Base-by-base conservation (phyloP, 2,329 filamentous ascomycete genomes). In the Alternaria ventricosa region DNA sequence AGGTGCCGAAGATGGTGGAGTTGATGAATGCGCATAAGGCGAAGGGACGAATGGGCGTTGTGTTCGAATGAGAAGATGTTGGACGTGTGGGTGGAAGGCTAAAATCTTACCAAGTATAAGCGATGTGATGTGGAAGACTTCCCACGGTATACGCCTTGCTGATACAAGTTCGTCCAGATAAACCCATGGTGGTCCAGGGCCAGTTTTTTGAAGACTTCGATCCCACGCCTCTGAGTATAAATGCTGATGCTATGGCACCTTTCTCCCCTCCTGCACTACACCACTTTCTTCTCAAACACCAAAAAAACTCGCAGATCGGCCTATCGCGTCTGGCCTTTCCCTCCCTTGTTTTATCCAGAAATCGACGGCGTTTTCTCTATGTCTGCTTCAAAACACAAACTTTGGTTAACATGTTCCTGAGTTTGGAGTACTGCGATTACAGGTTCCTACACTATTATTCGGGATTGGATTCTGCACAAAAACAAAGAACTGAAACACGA, bases 1-100 rank as follows among this genome's bases (percentile, higher is more conserved):
- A 79, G 44, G 56, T 79, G 33, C 75, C 75, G 6, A 73, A 76
- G 69, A 79, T 78, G 76, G 66, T 78, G 43, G 75, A 78, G 36
- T 44, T 78, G 55, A 78, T 79, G 75, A 75, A 72, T 28, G 62
- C 70, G 8, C 73, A 78, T 22, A 73, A 76, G 62, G 73, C 71
- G 1, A 64, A 74, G 51, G 75, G 74, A 12, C 65, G 74, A 10
- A 76, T 78, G 72, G 74, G 72, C n/a, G 74, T 77, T 3, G 62
- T 72, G 2, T 77, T 78, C 51, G 71, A 76, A 12, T 69, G 15
- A 25, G 36, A 20, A 1, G 18, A 11, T 7, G 3, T n/a, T 9
- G 18, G 6, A 2, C 18, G 13, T 41, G 1, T 1, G 20, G 2
- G 15, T n/a, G 49, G 8, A 13, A 23, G 7, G 13, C 5, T 12